Conservation (phyloP, 1,284 basidiomycete genomes). For the Moniliella sp. region DNA sequence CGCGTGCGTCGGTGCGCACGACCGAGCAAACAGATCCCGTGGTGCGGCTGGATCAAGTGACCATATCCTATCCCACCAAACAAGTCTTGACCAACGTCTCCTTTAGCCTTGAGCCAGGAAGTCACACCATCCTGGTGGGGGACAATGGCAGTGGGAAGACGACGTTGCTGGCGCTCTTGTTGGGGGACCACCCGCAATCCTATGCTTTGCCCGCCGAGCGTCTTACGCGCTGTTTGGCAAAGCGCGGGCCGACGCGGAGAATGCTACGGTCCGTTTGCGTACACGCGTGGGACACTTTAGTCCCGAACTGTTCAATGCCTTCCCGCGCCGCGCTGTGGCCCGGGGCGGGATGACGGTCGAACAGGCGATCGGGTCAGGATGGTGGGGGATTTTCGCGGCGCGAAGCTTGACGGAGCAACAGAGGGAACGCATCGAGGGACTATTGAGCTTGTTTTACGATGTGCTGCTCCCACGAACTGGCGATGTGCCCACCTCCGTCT, state of each 20-base stretch:
- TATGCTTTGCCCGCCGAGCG: constrained; percentile 41
- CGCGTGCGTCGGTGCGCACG: constrained; percentile 1
- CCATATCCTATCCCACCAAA: constrained; percentile 48
- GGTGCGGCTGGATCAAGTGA: constrained; percentile 47
- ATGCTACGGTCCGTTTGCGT: constrained; percentile 15
- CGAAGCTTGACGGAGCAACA: constrained; percentile 4
- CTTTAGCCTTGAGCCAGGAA: constrained; percentile 4
- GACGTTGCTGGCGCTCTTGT: constrained; percentile 69
- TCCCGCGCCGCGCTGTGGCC: constrained; percentile 40
- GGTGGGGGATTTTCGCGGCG: constrained; percentile 18
- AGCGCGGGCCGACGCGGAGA: constrained; percentile 9
- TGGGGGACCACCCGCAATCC: constrained; percentile 82
- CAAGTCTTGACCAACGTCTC: not conserved
- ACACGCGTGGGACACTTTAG: constrained; percentile 47
- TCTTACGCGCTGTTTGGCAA: constrained; percentile 14
- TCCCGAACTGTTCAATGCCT: constrained; percentile 74
- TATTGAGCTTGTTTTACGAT: constrained; percentile 11
- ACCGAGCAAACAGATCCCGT: constrained; percentile 35
- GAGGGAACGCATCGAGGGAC: constrained; percentile 4
- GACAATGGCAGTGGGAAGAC: constrained; percentile 58
- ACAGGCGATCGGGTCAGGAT: constrained; percentile 20
- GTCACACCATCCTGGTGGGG: constrained; percentile 31
- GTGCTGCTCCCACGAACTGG: too few species aligned
- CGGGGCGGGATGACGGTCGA: constrained; percentile 17
- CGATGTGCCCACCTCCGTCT: too few species aligned